Conservation (phyloP, 139 green algal species). For the Chlorella sp. region DNA sequence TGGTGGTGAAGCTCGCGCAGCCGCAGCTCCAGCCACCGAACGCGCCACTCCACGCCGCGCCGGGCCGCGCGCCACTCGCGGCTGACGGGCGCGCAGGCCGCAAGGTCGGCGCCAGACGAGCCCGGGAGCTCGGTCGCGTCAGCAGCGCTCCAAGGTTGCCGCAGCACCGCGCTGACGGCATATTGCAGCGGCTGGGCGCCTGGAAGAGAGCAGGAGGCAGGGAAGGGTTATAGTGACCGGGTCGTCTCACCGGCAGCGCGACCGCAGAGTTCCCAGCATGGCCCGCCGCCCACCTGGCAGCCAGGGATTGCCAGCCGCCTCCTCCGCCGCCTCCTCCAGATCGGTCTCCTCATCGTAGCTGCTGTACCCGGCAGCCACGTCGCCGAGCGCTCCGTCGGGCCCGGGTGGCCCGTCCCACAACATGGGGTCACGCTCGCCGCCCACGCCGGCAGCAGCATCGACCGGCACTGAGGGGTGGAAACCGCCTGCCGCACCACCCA, state of each 20-base stretch:
- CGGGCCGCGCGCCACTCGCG: constrained; percentile 6
- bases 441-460: no score
- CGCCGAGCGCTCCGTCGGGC: no score
- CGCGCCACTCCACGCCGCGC: constrained; percentile 44
- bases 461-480: no score
- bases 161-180: constrained; percentile 4
- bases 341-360: constrained; percentile 46
- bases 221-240: no score
- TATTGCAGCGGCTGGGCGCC: constrained; percentile 5
- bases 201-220: not conserved
- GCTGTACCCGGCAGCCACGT: constrained; percentile 48
- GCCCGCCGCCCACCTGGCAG: no score
- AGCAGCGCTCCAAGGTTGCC: constrained; percentile 10
- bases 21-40: constrained; percentile 51
- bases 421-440: no score
- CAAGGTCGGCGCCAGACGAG: not conserved
- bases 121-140: not conserved
- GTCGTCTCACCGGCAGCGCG: no score
- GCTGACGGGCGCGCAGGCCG: no score
- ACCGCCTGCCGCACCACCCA: no score
- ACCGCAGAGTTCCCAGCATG: no score
- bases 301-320: not conserved
- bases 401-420: no score
- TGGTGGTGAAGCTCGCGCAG: constrained; percentile 38
- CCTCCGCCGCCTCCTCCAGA: constrained; percentile 23